Evolutionary conservation across 148 eudicot genomes (phyloP).

Genomic region (Silene latifolia): DNA sequence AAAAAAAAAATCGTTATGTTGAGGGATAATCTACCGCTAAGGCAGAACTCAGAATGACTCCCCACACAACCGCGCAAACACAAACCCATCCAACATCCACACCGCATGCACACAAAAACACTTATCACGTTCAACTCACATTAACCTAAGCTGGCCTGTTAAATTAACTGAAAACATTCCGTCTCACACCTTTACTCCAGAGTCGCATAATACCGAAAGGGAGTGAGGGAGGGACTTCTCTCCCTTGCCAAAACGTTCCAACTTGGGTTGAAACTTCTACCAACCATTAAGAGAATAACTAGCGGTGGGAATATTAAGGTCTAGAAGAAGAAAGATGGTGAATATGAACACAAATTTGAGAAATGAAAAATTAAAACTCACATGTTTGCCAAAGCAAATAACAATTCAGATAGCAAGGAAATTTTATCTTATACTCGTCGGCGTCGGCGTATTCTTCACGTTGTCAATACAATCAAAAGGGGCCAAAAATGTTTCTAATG

Average conservation of each 20-base stretch:
- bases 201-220: no score
- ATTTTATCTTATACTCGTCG: background rate
- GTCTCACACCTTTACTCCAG: background rate
- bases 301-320: no score
- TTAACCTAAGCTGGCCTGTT: background rate
- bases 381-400: background rate
- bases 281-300: background rate
- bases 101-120: no score
- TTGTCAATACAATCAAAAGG: background rate
- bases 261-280: background rate
- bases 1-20: no score
- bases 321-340: background rate
- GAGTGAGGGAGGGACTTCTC: no score
- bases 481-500: background rate
- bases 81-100: no score
- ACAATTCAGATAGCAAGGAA: background rate
- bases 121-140: background rate
- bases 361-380: background rate
- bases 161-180: no score
- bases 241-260: background rate
- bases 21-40: no score
- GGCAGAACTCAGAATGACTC: no score
- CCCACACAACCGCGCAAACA: no score
- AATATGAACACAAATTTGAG: background rate
- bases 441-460: background rate